Conservation (phyloP, 1,284 basidiomycete genomes). For the Agaricales sp. region DNA sequence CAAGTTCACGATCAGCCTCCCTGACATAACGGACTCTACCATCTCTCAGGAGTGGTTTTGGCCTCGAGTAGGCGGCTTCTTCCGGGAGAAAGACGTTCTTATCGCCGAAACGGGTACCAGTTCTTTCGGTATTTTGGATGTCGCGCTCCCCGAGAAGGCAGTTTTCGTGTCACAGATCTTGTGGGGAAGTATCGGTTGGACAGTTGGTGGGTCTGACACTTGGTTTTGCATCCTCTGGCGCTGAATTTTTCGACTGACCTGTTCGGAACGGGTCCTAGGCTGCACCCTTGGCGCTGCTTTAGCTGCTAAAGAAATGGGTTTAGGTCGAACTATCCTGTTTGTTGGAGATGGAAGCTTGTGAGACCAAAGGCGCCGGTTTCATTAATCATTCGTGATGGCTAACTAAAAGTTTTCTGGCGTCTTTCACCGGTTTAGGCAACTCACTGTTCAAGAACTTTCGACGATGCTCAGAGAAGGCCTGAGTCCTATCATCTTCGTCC, state of each 20-base stretch:
- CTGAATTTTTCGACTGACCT: constrained; percentile 12
- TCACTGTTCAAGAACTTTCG: constrained; percentile 69
- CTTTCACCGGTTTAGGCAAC: constrained; percentile 34
- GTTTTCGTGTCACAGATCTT: constrained; percentile 69
- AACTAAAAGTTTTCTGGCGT: too few relatives aligned
- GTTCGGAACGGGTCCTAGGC: constrained; percentile 20
- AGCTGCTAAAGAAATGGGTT: constrained; percentile 59
- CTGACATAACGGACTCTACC: constrained; percentile 32
- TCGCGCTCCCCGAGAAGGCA: constrained; percentile 60
- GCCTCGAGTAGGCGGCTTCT: constrained; percentile 76
- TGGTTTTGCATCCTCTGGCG: too few relatives aligned
- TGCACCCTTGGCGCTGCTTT: constrained; percentile 67
- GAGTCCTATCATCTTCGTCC: constrained; percentile 73
- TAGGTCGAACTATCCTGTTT: constrained; percentile 73
- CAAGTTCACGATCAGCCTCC: constrained; percentile 34
- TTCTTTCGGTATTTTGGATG: constrained; percentile 69
- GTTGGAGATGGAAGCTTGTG: constrained; percentile 77
- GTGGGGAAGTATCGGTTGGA: constrained; percentile 86
- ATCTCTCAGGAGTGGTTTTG: constrained; percentile 82
- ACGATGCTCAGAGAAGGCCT: constrained; percentile 64
- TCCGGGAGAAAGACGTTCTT: constrained; percentile 69
- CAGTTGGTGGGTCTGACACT: constrained; percentile 44
- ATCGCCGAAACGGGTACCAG: constrained; percentile 78
- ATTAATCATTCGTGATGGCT: too few relatives aligned
- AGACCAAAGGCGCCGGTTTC: constrained; percentile 18